These are phyloP conservation scores for Chrysoporthe deuterocubensis DNA, from an alignment of 2,329 filamentous ascomycete genomes.

Conservation along the genomic window DNA sequence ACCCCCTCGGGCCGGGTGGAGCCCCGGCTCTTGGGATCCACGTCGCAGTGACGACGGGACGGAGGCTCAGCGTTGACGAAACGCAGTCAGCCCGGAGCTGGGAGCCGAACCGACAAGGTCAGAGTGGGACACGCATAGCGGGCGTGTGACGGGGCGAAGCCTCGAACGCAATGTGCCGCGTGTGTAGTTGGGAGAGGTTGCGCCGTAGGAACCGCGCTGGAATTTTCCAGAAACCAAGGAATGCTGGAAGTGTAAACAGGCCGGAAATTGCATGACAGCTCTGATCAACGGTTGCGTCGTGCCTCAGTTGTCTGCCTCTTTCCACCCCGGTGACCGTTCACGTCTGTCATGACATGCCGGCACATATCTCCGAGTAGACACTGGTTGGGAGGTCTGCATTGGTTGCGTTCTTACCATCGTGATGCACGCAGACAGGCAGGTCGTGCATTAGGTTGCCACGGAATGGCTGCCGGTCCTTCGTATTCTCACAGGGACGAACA, in stretches of 20 bases:
- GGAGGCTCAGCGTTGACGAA: not conserved
- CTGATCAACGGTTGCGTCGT: not conserved
- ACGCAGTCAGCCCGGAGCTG: not conserved
- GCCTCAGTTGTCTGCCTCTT: not conserved
- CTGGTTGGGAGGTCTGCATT: not conserved
- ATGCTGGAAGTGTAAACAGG: not conserved
- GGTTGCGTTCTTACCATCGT: not conserved
- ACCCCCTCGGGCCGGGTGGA: slow-evolving; percentile 10
- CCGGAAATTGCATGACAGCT: not conserved
- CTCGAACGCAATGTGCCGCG: not conserved
- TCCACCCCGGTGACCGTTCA: not conserved
- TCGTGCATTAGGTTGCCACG: not conserved
- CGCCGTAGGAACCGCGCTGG: not conserved
- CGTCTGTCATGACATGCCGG: not conserved
- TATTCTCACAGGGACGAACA: not conserved
- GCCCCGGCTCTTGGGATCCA: not conserved
- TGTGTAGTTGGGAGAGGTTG: not conserved
- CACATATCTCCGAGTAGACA: not conserved
- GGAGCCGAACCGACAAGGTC: not conserved
- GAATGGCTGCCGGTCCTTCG: not conserved
- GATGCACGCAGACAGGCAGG: not conserved
- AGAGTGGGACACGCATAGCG: not conserved
- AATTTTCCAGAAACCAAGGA: not conserved
- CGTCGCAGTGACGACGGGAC: not conserved
- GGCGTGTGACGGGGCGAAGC: not conserved